phyloP scores from a whole-genome alignment of 805 yeast genomes.

The Candida multigemmis region DNA sequence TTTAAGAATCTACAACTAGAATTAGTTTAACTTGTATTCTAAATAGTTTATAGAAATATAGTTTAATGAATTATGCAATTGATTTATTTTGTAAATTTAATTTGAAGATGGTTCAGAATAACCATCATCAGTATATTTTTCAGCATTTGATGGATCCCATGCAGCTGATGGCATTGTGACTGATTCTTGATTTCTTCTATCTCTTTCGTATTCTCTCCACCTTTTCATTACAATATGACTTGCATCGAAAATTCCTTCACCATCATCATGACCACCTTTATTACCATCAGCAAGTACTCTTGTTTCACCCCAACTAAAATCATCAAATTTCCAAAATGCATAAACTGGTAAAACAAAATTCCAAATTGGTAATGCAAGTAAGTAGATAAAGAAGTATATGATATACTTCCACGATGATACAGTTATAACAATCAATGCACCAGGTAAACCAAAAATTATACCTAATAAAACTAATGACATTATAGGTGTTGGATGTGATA shows the following conservation, averaged over 20 bases:
- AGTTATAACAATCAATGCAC: conserved; percentile 69
- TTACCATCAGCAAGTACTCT: conserved; percentile 58
- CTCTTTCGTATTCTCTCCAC: conserved; percentile 91
- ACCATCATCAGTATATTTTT: conserved; percentile 12
- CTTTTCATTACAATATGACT: conserved; percentile 82
- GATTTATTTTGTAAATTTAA: too few species aligned
- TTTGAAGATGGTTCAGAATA: conserved; percentile 14
- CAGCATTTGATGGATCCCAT: conserved; percentile 34
- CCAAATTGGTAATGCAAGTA: conserved; percentile 87
- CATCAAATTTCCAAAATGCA: conserved; percentile 93
- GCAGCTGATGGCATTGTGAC: conserved; percentile 27
- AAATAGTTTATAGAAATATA: too few species aligned
- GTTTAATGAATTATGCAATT: too few species aligned
- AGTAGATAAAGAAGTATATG: conserved; percentile 70
- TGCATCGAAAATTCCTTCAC: conserved; percentile 84
- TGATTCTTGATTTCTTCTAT: conserved; percentile 31
- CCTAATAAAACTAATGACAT: conserved; percentile 70
- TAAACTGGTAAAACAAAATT: conserved; percentile 80
- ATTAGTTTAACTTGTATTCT: too few species aligned
- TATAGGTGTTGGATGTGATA: conserved; percentile 67
- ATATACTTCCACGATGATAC: conserved; percentile 67
- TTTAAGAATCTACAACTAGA: too few species aligned
- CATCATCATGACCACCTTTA: conserved; percentile 58
- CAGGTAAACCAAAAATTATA: conserved; percentile 80
- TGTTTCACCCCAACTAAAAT: conserved; percentile 95